Evolutionary conservation across 1,284 basidiomycete genomes (phyloP), one percentile per base, ranked within the genome.

Genomic region (Clitocybe nebularis): DNA sequence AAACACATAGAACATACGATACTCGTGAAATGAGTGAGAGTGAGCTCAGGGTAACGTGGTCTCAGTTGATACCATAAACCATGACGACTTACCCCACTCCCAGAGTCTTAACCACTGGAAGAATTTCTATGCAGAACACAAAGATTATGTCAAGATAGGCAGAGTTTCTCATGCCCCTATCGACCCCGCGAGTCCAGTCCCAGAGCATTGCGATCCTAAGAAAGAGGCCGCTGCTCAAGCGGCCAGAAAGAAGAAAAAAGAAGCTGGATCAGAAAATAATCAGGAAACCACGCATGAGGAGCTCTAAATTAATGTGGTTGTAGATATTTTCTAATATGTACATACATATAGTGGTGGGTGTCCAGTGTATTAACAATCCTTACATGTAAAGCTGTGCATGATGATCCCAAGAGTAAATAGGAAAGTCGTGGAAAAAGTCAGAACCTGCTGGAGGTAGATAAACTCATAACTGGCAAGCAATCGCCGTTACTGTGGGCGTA

Each of bases 1-100:
- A 83, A 56, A 76, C 77, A 9, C 93, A 97, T 64, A 77, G 82
- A 35, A 97, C 93, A 26, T 87, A 96, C 66, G 93, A 97, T 66
- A 68, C 87, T 45, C 80, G 93, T 47, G 94, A 88, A 8, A 64
- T 97, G 51, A 75, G 69, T 26, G 78, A 85, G 43, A 64, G 72
- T 46, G 87, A 97, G 62, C 60, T 87, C 50, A 66, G 71, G 60
- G 92, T 90, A 57, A 58, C 76, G 50, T 36, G 40, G 40, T 23
- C 16, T 21, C 10, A 6, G 6, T 23, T 17, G 16, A 1, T 25
- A 17, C 5, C 13, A 37, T 26, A 14, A 37, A 33, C 47, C 44
- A 34, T 48, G 20, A 24, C 48, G 37, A 30, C 46, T 20, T 41
- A 41, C 45, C 43, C 40, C 26, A 37, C 17, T 51, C 45, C 16